Evolutionary conservation across 257 asterid genomes (phyloP).

Genomic region (Capsicum pubescens): DNA sequence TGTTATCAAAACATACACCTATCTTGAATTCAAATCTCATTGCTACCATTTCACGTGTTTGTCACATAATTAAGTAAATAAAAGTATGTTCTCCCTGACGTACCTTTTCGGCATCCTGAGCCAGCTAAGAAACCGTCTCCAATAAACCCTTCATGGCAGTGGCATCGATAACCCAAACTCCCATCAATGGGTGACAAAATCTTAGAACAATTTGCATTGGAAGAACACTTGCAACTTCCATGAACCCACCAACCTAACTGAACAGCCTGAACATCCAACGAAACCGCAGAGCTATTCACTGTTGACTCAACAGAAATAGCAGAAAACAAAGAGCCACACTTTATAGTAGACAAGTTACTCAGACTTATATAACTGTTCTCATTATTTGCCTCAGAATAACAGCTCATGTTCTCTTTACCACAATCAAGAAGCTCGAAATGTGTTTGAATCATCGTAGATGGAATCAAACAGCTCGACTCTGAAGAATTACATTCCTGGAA

Average conservation of each 20-base stretch:
- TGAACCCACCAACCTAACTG: conserved; percentile 81
- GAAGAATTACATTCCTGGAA: conserved; percentile 53
- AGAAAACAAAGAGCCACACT: conserved; percentile 62
- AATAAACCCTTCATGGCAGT: conserved; percentile 61
- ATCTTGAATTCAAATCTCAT: neutral
- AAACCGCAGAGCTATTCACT: conserved; percentile 53
- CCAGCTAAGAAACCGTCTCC: conserved; percentile 80
- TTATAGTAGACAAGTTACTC: conserved; percentile 34
- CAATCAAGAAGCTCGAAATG: conserved; percentile 70
- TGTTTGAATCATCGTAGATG: conserved; percentile 65
- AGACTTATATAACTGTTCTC: conserved; percentile 52
- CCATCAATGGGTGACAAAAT: conserved; percentile 40
- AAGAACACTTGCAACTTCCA: conserved; percentile 65
- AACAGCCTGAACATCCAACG: conserved; percentile 64
- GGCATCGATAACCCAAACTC: conserved; percentile 57
- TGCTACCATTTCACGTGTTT: too few species aligned
- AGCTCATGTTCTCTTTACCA: conserved; percentile 49
- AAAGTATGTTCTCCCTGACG: neutral
- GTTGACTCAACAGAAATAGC: conserved; percentile 61
- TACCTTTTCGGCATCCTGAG: conserved; percentile 85
- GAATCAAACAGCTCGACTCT: conserved; percentile 54
- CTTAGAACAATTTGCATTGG: conserved; percentile 53
- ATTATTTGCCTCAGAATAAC: conserved; percentile 63
- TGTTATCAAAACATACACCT: neutral
- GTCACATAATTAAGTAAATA: too few species aligned